Evolutionary conservation across 2,329 filamentous ascomycete genomes (phyloP).

Genomic region (Claviceps pazoutovae): DNA sequence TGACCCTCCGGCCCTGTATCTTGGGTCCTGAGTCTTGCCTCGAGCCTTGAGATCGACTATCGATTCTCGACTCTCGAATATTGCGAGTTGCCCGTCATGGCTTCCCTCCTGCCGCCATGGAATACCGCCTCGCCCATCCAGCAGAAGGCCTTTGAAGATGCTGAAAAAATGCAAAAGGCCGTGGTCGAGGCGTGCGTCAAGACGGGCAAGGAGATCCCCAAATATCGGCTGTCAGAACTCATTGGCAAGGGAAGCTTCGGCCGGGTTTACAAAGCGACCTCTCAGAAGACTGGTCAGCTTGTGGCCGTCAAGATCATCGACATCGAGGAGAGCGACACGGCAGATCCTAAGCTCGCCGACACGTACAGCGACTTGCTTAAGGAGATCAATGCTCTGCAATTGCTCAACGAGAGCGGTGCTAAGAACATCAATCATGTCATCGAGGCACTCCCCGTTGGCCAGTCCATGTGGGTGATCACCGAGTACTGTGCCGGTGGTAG

Average conservation of each 20-base stretch:
- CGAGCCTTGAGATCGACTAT: too few species aligned
- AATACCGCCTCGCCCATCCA: slow-evolving; percentile 33
- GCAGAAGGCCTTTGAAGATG: slow-evolving; percentile 52
- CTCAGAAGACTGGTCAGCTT: slow-evolving; percentile 32
- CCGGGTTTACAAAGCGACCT: slow-evolving; percentile 54
- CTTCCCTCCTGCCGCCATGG: slow-evolving; percentile 28
- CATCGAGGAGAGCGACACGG: slow-evolving; percentile 61
- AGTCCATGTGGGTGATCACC: slow-evolving; percentile 77
- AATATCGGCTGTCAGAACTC: slow-evolving; percentile 55
- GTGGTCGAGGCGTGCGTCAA: slow-evolving; percentile 49
- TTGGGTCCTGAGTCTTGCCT: not conserved
- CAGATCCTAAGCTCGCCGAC: slow-evolving; percentile 50
- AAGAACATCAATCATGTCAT: slow-evolving; percentile 72
- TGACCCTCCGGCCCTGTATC: not conserved
- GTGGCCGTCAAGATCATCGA: slow-evolving; percentile 76
- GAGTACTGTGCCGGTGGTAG: slow-evolving; percentile 79
- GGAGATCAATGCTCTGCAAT: slow-evolving; percentile 54
- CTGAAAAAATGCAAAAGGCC: slow-evolving; percentile 51
- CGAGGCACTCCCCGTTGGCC: slow-evolving; percentile 62
- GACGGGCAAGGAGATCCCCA: slow-evolving; percentile 44
- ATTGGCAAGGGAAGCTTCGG: slow-evolving; percentile 66
- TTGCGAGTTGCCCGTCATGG: slow-evolving; percentile 17
- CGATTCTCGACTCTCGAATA: not conserved
- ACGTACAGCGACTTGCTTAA: slow-evolving; percentile 58
- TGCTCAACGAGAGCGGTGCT: slow-evolving; percentile 59